These are phyloP conservation scores for Ananas comosus DNA, from an alignment of 176 grass and related monocot genomes.

Conservation along the genomic window DNA sequence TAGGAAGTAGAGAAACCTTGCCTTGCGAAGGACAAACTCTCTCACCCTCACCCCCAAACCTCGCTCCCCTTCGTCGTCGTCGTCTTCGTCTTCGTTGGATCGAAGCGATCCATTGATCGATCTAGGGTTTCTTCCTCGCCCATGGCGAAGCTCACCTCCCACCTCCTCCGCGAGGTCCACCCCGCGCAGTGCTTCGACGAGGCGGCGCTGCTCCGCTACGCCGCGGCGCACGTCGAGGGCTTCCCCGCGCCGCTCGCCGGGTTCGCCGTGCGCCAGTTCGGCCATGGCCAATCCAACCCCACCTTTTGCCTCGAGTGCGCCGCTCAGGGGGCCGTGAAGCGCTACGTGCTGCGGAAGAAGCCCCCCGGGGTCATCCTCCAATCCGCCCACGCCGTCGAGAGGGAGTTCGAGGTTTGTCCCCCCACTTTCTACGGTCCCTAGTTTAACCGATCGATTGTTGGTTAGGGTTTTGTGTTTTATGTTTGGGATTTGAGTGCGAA, in stretches of 20 bases:
- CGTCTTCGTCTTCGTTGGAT: no score
- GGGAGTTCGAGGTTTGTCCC: slow-evolving; percentile 61
- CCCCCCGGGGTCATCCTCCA: slow-evolving; percentile 69
- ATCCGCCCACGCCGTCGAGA: slow-evolving; percentile 84
- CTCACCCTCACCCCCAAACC: no score
- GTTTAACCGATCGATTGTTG: not conserved
- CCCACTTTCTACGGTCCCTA: no score
- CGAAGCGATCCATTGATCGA: not conserved
- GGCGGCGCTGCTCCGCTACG: slow-evolving; percentile 65
- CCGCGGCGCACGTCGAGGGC: slow-evolving; percentile 43
- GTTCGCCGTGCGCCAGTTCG: slow-evolving; percentile 55
- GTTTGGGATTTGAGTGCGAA: not conserved
- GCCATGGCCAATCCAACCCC: slow-evolving; percentile 89
- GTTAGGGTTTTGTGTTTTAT: not conserved
- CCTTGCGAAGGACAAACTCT: no score
- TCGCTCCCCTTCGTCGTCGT: no score
- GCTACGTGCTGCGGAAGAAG: slow-evolving; percentile 89
- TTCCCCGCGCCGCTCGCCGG: slow-evolving; percentile 36
- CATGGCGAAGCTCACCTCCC: slow-evolving; percentile 61
- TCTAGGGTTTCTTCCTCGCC: not conserved
- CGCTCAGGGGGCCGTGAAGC: slow-evolving; percentile 22
- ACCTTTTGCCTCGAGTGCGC: slow-evolving; percentile 64
- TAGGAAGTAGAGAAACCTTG: no score
- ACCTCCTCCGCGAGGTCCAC: slow-evolving; percentile 50
- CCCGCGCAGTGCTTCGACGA: slow-evolving; percentile 51